phyloP scores from a whole-genome alignment of 495 filamentous ascomycete genomes.

The Aspergillus ostianus region DNA sequence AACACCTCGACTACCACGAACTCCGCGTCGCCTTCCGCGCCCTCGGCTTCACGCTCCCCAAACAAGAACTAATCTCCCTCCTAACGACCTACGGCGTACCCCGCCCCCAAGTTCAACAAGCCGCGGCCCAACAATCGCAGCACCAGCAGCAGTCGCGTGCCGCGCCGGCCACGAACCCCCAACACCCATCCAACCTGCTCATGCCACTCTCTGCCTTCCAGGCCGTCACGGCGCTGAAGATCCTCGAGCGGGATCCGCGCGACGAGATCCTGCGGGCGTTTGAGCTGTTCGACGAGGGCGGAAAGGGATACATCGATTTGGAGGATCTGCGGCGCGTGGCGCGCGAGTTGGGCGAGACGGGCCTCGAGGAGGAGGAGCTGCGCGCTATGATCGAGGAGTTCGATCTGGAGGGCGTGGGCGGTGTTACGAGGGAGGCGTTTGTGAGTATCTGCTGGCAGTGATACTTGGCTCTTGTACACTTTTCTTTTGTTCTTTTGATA shows the following conservation, averaged over 20 bases:
- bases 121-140: slow-evolving; percentile 25
- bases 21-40: slow-evolving; percentile 97
- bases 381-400: slow-evolving; percentile 98
- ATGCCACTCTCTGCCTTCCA: slow-evolving; percentile 74
- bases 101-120: slow-evolving; percentile 48
- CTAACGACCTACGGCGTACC: slow-evolving; percentile 72
- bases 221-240: slow-evolving; percentile 73
- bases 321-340: slow-evolving; percentile 85
- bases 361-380: slow-evolving; percentile 87
- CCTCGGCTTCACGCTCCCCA: slow-evolving; percentile 86
- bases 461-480: slow-evolving; percentile 17
- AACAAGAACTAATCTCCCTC: slow-evolving; percentile 73
- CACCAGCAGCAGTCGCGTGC: slow-evolving; percentile 29
- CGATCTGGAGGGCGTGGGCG: slow-evolving; percentile 88
- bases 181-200: slow-evolving; percentile 56
- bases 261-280: slow-evolving; percentile 94
- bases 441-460: slow-evolving; percentile 70
- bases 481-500: slow-evolving; percentile 8
- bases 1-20: slow-evolving; percentile 93
- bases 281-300: slow-evolving; percentile 77
- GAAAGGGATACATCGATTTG: slow-evolving; percentile 81
- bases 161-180: slow-evolving; percentile 35
- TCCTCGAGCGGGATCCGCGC: slow-evolving; percentile 75
- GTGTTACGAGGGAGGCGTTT: slow-evolving; percentile 88
- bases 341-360: slow-evolving; percentile 83